Base-by-base conservation (phyloP, 352 stramenopile species). In the Bremia lactucae region DNA sequence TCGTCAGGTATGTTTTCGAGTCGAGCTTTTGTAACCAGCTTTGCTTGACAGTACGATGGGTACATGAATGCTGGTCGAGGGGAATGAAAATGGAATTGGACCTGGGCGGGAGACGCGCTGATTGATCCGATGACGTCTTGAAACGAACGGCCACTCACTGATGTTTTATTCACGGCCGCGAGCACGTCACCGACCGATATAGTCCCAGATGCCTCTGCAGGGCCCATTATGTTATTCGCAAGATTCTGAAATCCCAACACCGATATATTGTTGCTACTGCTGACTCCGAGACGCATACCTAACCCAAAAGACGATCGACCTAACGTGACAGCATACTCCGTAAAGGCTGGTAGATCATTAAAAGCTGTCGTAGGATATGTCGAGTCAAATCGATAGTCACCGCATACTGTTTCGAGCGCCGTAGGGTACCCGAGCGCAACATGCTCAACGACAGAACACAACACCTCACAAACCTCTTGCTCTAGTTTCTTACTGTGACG, bases 41-140 rank as follows among this genome's bases (percentile, higher is more conserved):
- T 69, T 3, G 79, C 43, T 55, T 85, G 62, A 37, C 73, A 87
- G 44, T 77, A 77, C 22, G 67, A 46, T 7, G 81, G 77, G 42
- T 86, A 94, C 44, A 63, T 65, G 47, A 66, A 64, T 15, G 76
- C 74, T 21, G 71, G 59, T 10, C 75, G 62, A 6, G 56, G 55
- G 4, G 81, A 88, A 54, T 94, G 81, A 29, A 94, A 91, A 36
- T 88, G 75, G 47, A 94, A 90, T 16, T 81, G 35, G 21, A 94
- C 70, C 31, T 79, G 69, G 14, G 72, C 61, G 2, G 70, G 43
- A 14, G 79, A 88, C 18, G 56, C 53, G 31, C 59, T 46, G 36
- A 94, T 94, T 21, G 90, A 49, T 21, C 66, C 59, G 14, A 94
- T 75, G 8, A 90, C 69, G 18, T 84, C 60, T 59, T 87, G 77